Percentiles rank a stretch among this genome's conserved stretches.
Evolutionary conservation across 2,329 filamentous ascomycete species (phyloP).

Genomic region (Fusarium chlamydosporum): DNA sequence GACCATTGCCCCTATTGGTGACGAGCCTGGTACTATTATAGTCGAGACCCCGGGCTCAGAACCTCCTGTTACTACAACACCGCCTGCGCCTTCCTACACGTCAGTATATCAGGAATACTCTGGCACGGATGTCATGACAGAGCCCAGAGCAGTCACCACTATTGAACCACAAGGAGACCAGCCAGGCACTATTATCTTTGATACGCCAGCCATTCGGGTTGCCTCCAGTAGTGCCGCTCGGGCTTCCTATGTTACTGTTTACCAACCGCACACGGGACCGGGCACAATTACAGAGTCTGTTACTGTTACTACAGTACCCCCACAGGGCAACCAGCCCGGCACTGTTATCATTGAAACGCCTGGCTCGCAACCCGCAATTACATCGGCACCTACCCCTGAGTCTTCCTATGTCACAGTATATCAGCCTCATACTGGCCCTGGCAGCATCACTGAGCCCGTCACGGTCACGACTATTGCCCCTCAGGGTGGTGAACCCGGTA

Average conservation of each 20-base stretch:
- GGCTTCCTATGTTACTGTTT: slow-evolving; percentile 29
- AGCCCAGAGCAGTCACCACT: slow-evolving; percentile 17
- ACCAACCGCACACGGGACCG: slow-evolving; percentile 14
- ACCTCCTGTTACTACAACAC: slow-evolving; percentile 25
- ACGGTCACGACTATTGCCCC: slow-evolving; percentile 33
- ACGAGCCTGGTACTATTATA: slow-evolving; percentile 34
- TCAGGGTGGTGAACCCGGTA: slow-evolving; percentile 21
- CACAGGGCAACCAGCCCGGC: slow-evolving; percentile 23
- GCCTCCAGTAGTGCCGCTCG: slow-evolving; percentile 15
- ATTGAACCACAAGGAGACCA: slow-evolving; percentile 31
- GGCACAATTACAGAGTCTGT: slow-evolving; percentile 19
- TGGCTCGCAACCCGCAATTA: slow-evolving; percentile 22
- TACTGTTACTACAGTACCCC: slow-evolving; percentile 9
- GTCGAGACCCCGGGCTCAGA: slow-evolving; percentile 34
- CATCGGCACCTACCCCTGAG: slow-evolving; percentile 9
- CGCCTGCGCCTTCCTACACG: slow-evolving; percentile 26
- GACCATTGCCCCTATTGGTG: slow-evolving; percentile 25
- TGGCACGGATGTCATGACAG: slow-evolving; percentile 31
- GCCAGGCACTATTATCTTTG: slow-evolving; percentile 36
- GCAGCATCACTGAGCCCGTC: slow-evolving; percentile 28
- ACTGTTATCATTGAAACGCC: slow-evolving; percentile 41
- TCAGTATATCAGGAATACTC: slow-evolving; percentile 30
- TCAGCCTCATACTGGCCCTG: slow-evolving; percentile 33
- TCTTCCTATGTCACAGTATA: slow-evolving; percentile 36
- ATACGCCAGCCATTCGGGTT: slow-evolving; percentile 25